Base-by-base conservation (phyloP, 805 yeast genomes). In the Yamadazyma sp. region DNA sequence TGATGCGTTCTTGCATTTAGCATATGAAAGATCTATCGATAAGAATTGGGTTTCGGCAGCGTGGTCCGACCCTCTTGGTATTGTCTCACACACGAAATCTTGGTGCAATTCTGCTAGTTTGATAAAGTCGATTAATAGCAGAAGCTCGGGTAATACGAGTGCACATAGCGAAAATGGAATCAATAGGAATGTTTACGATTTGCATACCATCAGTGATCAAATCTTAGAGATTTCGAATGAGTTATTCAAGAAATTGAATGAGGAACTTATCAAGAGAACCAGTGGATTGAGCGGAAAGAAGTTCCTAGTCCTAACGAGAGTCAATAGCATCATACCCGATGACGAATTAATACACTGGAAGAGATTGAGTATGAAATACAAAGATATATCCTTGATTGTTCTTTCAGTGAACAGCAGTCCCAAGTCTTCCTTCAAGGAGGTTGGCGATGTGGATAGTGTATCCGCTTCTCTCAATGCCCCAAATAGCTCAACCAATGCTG, bases 61-160 rank as follows among this genome's bases (percentile, higher is more conserved):
- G 0, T 88, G 97, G 95, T 72, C 93, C 0, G 96, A 91, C 52
- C 91, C 90, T 33, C 73, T 75, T 55, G 96, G 96, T 0, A 67
- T 69, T 3, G 70, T 77, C 9, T 75, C 80, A 12, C 71, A 69
- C 31, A 73, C 81, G 0, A 81, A 78, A 46, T 73, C 88, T 0
- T 84, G 91, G 90, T 72, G 70, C 48, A 67, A 71, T 53, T 55
- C 52, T 5, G 61, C 62, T 36, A 28, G 15, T 27, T 15, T 37
- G 22, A 14, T 30, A 3, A 28, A 25, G 27, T 33, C 32, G 13
- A 30, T 31, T 15, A 37, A 38, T 16, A 10, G 18, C 20, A 12
- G 27, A 20, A 24, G 32, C 4, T 16, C 45, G 6, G 24, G 38
- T 5, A 35, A 43, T 18, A 23, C 36, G 2, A 28, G n/a, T 23